A percentile compares a stretch with the other conserved stretches of the same genome.
Conservation (phyloP, 352 stramenopile genomes). For the Globisporangium splendens region DNA sequence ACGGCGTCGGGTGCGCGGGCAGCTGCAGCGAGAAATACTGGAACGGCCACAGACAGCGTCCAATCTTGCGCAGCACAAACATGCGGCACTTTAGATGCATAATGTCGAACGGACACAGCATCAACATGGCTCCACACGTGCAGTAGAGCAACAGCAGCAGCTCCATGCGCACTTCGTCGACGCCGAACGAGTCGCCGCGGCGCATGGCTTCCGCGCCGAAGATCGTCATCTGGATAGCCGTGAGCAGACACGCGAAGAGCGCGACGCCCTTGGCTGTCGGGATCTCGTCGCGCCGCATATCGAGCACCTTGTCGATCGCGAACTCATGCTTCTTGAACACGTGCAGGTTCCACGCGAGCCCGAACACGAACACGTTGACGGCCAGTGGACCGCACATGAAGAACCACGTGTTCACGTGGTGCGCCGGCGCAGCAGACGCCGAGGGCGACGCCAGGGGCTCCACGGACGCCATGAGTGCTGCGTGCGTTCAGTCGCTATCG, state of each 20-base stretch:
- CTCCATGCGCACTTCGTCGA: conserved; percentile 65
- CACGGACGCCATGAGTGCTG: conserved; percentile 9
- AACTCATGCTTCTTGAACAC: conserved; percentile 55
- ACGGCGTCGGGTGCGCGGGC: conserved; percentile 52
- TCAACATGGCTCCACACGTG: conserved; percentile 29
- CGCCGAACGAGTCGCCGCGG: conserved; percentile 37
- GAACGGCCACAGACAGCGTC: conserved; percentile 63
- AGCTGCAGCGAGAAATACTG: conserved; percentile 54
- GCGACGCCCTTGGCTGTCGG: conserved; percentile 40
- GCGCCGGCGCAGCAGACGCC: background rate
- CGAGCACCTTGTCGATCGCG: conserved; percentile 64
- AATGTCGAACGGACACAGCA: conserved; percentile 67
- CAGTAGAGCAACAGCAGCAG: conserved; percentile 65
- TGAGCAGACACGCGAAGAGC: conserved; percentile 31
- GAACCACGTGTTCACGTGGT: conserved; percentile 61
- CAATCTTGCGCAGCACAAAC: conserved; percentile 54
- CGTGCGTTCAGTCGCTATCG: background rate
- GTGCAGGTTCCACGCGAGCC: conserved; percentile 58
- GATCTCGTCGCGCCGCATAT: conserved; percentile 62
- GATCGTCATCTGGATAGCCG: conserved; percentile 44
- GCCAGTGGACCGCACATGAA: conserved; percentile 78
- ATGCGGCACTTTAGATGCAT: conserved; percentile 62
- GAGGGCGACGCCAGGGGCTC: conserved; percentile 6
- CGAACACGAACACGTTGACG: conserved; percentile 62
- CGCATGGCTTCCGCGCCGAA: conserved; percentile 43